Evolutionary conservation across 1,284 basidiomycete genomes (phyloP), one percentile per base, ranked within the genome.

Genomic region (Cryptococcus sp.): DNA sequence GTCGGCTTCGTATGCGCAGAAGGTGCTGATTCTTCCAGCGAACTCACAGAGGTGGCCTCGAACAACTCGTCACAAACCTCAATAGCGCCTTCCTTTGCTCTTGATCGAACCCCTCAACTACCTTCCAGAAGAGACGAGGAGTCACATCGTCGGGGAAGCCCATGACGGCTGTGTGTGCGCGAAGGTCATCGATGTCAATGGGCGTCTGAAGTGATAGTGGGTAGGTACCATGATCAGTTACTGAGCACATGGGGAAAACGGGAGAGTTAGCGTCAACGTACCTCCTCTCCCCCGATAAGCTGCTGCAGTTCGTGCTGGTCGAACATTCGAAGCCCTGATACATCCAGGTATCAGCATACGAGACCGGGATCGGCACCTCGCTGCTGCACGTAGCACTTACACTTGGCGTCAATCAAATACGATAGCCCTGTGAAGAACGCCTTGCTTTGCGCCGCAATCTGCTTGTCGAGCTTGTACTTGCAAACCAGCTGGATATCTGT

Each of bases 251-350:
- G n/a, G 21, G 15, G 15, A 11, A 12, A 11, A 33, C 12, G 20
- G 33, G 18, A 11, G 21, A 21, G 42, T 42, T 5, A n/a, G 8
- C 28, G 45, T 5, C 6, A 20, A 23, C 50, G 18, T 35, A 61
- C 59, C 59, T 92, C 86, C 42, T 88, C 87, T 6, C 91, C 91
- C 0, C 91, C 90, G 9, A 95, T 80, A 0, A 93, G 79, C 57
- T 90, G 87, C 66, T 90, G 89, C 1, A 95, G 79, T 75, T 96
- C 93, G 69, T 89, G 87, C 69, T 93, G 91, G 73, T 95, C 92
- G 78, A 96, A 97, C 89, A 96, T 93, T 44, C 90, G 81, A 33
- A 96, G 80, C 91, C 72, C 67, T 70, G 23, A 4, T 28, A 33
- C 13, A 18, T n/a, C 24, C 23, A 36, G 8, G 49, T 23, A 37